Evolutionary conservation across 139 green algal genomes (phyloP).

Genomic region (Coccomyxa sp.): DNA sequence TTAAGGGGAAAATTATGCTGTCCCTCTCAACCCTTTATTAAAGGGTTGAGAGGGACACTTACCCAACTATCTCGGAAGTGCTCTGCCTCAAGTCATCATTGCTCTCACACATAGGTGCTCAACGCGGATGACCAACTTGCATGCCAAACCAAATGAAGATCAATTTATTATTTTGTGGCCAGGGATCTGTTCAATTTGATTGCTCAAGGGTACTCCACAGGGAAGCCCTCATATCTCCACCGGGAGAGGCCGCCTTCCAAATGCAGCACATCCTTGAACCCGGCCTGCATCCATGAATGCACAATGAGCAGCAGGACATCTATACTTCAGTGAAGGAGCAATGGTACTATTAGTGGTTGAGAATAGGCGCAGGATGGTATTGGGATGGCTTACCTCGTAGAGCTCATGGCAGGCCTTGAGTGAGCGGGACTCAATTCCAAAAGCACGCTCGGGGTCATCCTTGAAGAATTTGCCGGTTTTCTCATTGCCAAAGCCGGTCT

Average conservation of each 20-base stretch:
- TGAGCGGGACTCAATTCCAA: constrained; percentile 66
- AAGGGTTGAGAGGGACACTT: no score
- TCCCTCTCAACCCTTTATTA: no score
- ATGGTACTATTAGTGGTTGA: not conserved
- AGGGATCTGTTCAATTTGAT: no score
- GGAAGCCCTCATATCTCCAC: constrained; percentile 48
- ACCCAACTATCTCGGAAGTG: no score
- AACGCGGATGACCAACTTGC: no score
- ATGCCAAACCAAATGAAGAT: no score
- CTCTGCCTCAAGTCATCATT: no score
- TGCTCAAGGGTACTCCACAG: constrained; percentile 12
- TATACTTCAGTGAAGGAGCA: not conserved
- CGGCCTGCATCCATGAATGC: constrained; percentile 28
- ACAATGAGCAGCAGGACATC: not conserved
- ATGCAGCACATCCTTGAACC: constrained; percentile 57
- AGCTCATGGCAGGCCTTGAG: constrained; percentile 79
- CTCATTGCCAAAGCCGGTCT: constrained; percentile 5
- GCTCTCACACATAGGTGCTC: no score
- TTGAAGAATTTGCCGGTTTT: constrained; percentile 24
- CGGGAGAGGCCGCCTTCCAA: constrained; percentile 53
- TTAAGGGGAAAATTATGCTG: no score
- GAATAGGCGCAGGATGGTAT: no score
- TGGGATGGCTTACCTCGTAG: constrained; percentile 21
- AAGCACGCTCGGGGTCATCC: constrained; percentile 62
- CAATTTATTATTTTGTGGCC: no score